Evolutionary conservation across 176 grass and related monocot genomes (phyloP).

Genomic region (Oryza coarctata): DNA sequence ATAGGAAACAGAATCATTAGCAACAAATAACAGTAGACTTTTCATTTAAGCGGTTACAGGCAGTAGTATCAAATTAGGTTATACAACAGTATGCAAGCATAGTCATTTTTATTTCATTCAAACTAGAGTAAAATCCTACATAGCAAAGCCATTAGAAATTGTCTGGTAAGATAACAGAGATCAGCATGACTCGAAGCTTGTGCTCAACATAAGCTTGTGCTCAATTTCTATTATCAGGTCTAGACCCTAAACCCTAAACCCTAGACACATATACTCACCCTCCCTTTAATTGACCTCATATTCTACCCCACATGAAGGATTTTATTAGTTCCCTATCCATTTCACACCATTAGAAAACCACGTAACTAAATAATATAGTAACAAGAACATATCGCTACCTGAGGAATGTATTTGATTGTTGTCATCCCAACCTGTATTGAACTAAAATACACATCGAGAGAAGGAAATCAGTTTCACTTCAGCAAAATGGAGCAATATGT

Average conservation of each 20-base stretch:
- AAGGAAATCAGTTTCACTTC: constrained; percentile 1
- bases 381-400: constrained; percentile 53
- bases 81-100: not conserved
- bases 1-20: constrained; percentile 3
- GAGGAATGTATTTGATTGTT: constrained; percentile 96
- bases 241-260: no score
- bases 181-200: not conserved
- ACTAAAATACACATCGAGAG: constrained; percentile 53
- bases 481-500: not conserved
- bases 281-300: not conserved
- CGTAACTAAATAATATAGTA: not conserved
- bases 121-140: not conserved
- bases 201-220: not conserved
- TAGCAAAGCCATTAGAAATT: not conserved
- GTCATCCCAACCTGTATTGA: constrained; percentile 95
- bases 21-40: not conserved
- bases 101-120: not conserved
- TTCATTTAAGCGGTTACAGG: not conserved
- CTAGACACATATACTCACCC: not conserved
- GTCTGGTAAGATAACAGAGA: not conserved
- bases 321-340: not conserved
- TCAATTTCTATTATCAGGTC: not conserved
- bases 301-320: not conserved
- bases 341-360: not conserved
- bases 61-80: constrained; percentile 1